Evolutionary conservation across 2,329 filamentous ascomycete species (phyloP).

Genomic region (Paraphaeosphaeria sporulosa): DNA sequence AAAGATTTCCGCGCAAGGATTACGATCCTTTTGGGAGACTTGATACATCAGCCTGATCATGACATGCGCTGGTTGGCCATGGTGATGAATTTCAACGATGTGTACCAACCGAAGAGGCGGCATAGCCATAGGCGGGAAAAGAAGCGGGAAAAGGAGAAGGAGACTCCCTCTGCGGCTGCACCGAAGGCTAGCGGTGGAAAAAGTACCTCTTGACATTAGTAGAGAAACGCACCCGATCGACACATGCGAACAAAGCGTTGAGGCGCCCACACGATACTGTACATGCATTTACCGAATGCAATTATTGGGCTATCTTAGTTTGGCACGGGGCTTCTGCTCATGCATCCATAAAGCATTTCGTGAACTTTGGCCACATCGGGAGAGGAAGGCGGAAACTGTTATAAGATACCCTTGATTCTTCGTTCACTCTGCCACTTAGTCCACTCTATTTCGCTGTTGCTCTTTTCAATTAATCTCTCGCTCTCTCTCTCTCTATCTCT

Average conservation of each 20-base stretch:
- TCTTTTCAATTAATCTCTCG: too few relatives aligned
- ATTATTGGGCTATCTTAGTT: not conserved
- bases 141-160: slow-evolving; percentile 40
- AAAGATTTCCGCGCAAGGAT: slow-evolving; percentile 79
- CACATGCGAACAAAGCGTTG: not conserved
- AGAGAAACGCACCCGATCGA: not conserved
- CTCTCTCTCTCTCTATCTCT: not conserved
- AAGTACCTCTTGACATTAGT: not conserved
- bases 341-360: not conserved
- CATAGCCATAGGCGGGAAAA: slow-evolving; percentile 55
- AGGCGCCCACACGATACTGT: not conserved
- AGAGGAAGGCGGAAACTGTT: not conserved
- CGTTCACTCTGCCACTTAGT: not conserved
- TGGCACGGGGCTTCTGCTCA: not conserved
- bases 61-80: slow-evolving; percentile 96
- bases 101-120: slow-evolving; percentile 80
- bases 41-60: slow-evolving; percentile 91
- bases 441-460: not conserved
- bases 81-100: slow-evolving; percentile 99
- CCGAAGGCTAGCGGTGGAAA: slow-evolving; percentile 4
- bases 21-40: slow-evolving; percentile 83
- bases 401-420: not conserved
- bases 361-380: not conserved
- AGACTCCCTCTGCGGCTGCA: slow-evolving; percentile 25
- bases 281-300: not conserved